phyloP scores from a whole-genome alignment of 2,329 filamentous ascomycete species.

The Alternaria ventricosa region DNA sequence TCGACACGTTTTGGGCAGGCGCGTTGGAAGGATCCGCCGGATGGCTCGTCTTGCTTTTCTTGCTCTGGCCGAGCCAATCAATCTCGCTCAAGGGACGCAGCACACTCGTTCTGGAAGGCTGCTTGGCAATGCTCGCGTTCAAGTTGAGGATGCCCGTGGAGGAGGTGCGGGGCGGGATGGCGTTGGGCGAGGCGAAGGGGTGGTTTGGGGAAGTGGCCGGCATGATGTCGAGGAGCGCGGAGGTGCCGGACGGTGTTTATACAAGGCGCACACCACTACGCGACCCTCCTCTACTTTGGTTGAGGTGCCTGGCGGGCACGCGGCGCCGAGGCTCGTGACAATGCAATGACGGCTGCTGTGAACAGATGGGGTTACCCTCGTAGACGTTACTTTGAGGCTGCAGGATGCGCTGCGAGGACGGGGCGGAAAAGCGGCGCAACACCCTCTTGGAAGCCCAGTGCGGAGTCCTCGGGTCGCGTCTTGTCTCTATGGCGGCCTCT shows the following conservation, averaged over 20 bases:
- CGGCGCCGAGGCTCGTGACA: conserved; percentile 6
- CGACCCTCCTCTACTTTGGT: neutral
- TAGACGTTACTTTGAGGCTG: neutral
- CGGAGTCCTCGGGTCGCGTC: conserved; percentile 8
- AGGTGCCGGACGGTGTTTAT: conserved; percentile 1
- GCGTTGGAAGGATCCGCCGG: conserved; percentile 21
- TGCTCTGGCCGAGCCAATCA: conserved; percentile 50
- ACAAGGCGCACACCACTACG: neutral
- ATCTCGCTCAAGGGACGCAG: conserved; percentile 48
- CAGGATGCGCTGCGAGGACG: conserved; percentile 10
- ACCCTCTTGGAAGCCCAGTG: conserved; percentile 1
- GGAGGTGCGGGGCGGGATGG: conserved; percentile 49
- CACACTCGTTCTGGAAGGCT: conserved; percentile 33
- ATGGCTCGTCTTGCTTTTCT: conserved; percentile 46
- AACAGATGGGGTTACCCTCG: neutral
- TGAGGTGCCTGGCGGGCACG: conserved; percentile 7
- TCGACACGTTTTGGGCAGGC: conserved; percentile 2
- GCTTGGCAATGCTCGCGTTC: conserved; percentile 35
- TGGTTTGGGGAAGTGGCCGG: conserved; percentile 23
- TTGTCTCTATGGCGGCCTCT: neutral
- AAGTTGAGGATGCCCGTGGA: conserved; percentile 44
- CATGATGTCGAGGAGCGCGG: conserved; percentile 21
- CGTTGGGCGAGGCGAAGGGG: conserved; percentile 48
- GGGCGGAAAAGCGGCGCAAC: neutral
- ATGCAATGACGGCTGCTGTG: conserved; percentile 10